Evolutionary conservation across 306 rosid genomes (phyloP), one percentile per base, ranked within the genome.

Genomic region (Vigna unguiculata): DNA sequence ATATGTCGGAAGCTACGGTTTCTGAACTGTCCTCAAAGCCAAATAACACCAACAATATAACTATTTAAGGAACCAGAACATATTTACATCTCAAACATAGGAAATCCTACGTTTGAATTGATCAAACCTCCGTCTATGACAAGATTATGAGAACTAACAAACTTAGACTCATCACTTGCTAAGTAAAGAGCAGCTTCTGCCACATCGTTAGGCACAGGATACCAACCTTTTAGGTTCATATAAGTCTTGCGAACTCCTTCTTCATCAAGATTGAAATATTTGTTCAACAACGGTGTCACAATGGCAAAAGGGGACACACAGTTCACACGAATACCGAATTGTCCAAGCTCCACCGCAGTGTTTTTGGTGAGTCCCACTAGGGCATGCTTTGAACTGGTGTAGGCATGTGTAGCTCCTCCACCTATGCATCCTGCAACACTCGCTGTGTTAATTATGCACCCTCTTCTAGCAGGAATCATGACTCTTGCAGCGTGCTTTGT

Each of bases 161-260:
- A 86, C 64, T 71, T 85, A 2, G 96, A 84, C 11, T 85, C 89
- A 38, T 90, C 88, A 43, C 86, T 60, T 3, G 45, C 92, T n/a
- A 90, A 54, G 30, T 77, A 90, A 4, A 88, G 67, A 12, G 58
- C 90, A 69, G 89, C 89, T 40, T 88, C 86, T 16, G 89, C 95
- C 46, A 88, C 74, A 63, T 90, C 92, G 0, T 81, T 77, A 0
- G 78, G 54, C 74, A 13, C 20, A 5, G 81, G 52, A 51, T 45
- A 21, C 49, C 0, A 2, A 1, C 86, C 95, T 69, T 78, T 82
- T 0, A 87, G 77, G 17, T 68, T 72, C 1, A 79, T 79, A 73
- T 85, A 75, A 25, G 72, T 6, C 3, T 2, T 15, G 2, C 32
- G 0, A 8, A 72, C 15, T 16, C 53, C 75, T 1, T 62, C 74